Evolutionary conservation across 345 rosid species (phyloP).

Genomic region (Clausena lansium): DNA sequence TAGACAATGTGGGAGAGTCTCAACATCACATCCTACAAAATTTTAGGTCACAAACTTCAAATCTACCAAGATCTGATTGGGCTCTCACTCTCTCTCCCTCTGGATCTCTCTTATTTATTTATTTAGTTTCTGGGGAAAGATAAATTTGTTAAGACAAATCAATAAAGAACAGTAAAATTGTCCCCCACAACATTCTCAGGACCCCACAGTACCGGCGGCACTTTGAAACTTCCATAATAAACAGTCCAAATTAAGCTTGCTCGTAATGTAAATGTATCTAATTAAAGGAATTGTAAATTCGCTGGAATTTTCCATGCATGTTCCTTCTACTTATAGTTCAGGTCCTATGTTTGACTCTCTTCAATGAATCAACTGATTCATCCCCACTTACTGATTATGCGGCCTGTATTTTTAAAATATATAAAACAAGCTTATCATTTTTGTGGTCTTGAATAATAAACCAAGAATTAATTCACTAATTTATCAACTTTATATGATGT

Average conservation of each 20-base stretch:
- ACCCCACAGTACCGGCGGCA: constrained; percentile 24
- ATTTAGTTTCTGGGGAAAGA: not conserved
- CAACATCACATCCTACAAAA: constrained; percentile 9
- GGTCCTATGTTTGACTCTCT: constrained; percentile 20
- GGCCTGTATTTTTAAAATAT: not conserved
- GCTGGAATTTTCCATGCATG: constrained; percentile 22
- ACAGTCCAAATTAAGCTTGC: constrained; percentile 10
- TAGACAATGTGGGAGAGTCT: not conserved
- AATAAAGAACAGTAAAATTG: constrained; percentile 5
- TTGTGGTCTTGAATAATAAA: not conserved
- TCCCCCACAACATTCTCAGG: constrained; percentile 33
- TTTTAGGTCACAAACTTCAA: not conserved
- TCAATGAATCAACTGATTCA: not conserved
- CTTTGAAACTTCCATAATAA: constrained; percentile 20
- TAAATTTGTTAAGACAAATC: not conserved
- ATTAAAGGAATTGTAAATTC: constrained; percentile 13
- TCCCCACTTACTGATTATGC: not conserved
- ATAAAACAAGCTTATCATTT: not conserved
- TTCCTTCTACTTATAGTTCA: not conserved
- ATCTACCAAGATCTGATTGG: constrained; percentile 9
- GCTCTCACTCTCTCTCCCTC: not conserved
- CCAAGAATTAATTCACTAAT: not conserved
- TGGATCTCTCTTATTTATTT: not conserved
- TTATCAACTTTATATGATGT: not conserved
- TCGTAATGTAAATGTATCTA: not conserved